A percentile compares a stretch with the other conserved stretches of the same genome.
Conservation (phyloP, 805 yeast genomes). For the Suhomyces sp. region DNA sequence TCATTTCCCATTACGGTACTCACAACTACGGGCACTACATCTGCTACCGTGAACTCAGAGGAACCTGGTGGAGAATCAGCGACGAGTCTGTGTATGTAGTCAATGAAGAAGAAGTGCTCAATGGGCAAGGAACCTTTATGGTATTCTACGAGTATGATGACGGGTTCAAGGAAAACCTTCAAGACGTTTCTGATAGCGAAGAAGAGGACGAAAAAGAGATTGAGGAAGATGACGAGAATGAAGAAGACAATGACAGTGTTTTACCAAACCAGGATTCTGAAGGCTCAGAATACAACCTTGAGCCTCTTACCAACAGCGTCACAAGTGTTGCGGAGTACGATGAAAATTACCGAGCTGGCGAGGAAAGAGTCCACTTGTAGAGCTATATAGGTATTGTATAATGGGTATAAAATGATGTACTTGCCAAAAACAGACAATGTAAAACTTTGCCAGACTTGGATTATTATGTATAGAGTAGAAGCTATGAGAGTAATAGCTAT, state of each 20-base stretch:
- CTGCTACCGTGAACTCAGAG: conserved; percentile 76
- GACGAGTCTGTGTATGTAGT: conserved; percentile 85
- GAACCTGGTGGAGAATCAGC: conserved; percentile 93
- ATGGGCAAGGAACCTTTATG: conserved; percentile 88
- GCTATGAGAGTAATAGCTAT: too few relatives aligned
- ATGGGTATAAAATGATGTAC: too few relatives aligned
- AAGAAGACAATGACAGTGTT: conserved; percentile 2
- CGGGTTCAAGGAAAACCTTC: conserved; percentile 19
- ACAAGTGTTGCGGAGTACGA: not conserved
- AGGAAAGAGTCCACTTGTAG: conserved; percentile 13
- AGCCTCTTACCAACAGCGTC: not conserved
- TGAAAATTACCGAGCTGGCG: conserved; percentile 10
- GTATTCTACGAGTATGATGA: conserved; percentile 68
- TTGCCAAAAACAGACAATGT: too few relatives aligned
- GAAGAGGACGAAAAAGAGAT: conserved; percentile 9
- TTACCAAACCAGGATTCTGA: not conserved
- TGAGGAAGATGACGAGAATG: conserved; percentile 10
- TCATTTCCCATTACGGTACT: conserved; percentile 90
- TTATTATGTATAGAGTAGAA: too few relatives aligned
- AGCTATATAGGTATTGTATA: too few relatives aligned
- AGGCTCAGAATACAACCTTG: not conserved
- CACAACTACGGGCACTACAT: conserved; percentile 98
- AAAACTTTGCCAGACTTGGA: too few relatives aligned
- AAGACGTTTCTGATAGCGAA: conserved; percentile 9
- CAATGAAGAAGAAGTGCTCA: conserved; percentile 74